Conservation (phyloP, 2,329 filamentous ascomycete species). For the Talaromyces sp. region DNA sequence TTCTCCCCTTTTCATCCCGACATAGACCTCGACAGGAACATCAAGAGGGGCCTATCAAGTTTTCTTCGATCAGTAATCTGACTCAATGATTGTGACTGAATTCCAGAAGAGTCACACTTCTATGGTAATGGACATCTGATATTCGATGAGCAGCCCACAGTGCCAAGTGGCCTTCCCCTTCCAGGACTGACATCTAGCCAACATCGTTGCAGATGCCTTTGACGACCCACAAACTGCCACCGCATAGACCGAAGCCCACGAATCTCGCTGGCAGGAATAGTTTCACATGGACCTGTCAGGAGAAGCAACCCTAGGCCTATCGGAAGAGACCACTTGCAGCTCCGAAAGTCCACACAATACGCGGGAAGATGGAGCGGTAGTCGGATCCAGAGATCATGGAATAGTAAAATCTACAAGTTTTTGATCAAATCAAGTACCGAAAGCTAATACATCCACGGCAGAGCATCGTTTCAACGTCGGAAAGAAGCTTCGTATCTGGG, state of each 20-base stretch:
- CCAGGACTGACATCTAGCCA: background rate
- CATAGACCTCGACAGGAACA: background rate
- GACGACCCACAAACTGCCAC: background rate
- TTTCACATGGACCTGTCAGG: constrained; percentile 2
- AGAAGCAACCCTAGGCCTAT: background rate
- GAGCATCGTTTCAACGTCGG: background rate
- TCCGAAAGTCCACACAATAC: background rate
- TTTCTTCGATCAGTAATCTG: background rate
- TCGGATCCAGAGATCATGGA: background rate
- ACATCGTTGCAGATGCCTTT: background rate
- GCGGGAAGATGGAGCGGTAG: background rate
- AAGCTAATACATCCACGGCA: constrained; percentile 1
- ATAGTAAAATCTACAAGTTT: background rate
- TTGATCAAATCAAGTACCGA: background rate
- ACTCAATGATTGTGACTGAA: constrained; percentile 1
- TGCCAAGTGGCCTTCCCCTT: background rate
- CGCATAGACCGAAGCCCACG: background rate
- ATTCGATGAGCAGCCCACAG: background rate
- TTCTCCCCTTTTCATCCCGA: background rate
- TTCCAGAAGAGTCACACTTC: constrained; percentile 5
- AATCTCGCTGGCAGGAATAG: background rate
- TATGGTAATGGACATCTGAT: constrained; percentile 7
- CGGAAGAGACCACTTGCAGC: background rate
- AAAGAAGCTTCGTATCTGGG: background rate
- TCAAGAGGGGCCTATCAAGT: background rate